phyloP scores from a whole-genome alignment of 768 basidiomycete species.

The Lyophyllum atratum region DNA sequence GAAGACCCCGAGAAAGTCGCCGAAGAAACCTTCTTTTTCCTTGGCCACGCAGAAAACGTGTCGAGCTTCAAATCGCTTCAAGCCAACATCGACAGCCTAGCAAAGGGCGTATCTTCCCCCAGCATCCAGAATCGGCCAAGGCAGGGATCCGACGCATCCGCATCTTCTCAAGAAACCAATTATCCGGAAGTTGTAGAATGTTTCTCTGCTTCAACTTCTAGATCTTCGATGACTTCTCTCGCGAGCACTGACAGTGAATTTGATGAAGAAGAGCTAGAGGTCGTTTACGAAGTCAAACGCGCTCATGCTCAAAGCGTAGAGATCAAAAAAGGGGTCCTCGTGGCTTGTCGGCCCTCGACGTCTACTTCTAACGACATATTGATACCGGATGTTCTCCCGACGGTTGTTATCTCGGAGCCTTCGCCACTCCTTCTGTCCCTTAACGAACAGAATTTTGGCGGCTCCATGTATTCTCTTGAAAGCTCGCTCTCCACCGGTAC shows the following conservation, averaged over 20 bases:
- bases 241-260: conserved; percentile 19
- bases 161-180: conserved; percentile 29
- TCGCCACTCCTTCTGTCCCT: conserved; percentile 5
- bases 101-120: conserved; percentile 9
- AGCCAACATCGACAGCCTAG: conserved; percentile 24
- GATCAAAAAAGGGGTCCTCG: conserved; percentile 46
- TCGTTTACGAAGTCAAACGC: conserved; percentile 45
- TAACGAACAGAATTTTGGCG: conserved; percentile 6
- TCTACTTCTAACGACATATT: neutral
- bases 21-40: neutral
- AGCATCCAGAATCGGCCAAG: conserved; percentile 20
- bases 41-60: conserved; percentile 16
- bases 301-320: conserved; percentile 53
- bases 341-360: conserved; percentile 31
- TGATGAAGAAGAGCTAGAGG: conserved; percentile 29
- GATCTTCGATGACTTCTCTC: conserved; percentile 25
- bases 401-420: conserved; percentile 24
- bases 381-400: conserved; percentile 16
- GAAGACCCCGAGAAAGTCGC: neutral
- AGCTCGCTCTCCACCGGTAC: conserved; percentile 7
- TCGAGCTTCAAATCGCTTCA: conserved; percentile 25
- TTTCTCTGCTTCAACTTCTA: conserved; percentile 15
- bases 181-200: conserved; percentile 19
- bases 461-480: conserved; percentile 5
- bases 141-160: conserved; percentile 33